Base-by-base conservation (phyloP, 2,329 filamentous ascomycete species). In the Cercospora canescens region DNA sequence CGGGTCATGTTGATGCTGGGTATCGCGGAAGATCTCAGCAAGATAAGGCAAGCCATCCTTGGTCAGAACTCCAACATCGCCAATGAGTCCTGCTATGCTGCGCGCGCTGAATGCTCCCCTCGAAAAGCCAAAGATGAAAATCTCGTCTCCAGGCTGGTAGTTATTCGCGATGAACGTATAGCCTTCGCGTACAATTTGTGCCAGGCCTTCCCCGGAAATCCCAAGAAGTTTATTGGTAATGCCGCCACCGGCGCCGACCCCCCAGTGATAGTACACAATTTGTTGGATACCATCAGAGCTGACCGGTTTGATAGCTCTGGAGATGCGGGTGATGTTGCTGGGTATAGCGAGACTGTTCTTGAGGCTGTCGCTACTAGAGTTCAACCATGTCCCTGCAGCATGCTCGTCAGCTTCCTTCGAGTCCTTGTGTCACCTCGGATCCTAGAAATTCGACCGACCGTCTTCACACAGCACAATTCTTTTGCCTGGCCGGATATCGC, bases 141-240 rank as follows among this genome's bases (percentile, higher is more conserved):
- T 81, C 68, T 83, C 79, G 61, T 84, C 85, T 62, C 84, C 84
- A 0, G 78, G 79, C n/a, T 79, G 75, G 69, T 82, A 86, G 73
- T 86, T 86, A 63, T 82, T 82, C n/a, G 81, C 79, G 1, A 86
- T 74, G 71, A 85, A 86, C 6, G 79, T 79, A 61, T 86, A 84
- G 0, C 77, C 81, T 73, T 83, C 80, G 12, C 82, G 76, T 3
- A 85, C 80, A 55, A 82, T 81, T 35, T 84, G 81, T 12, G 57
- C 58, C 28, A 66, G 50, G 54, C 67, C 67, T 34, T 67, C 58
- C 18, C 69, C 69, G 24, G 62, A 66, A 39, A 70, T 70, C 41
- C 69, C 69, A 30, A 61, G 62, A 37, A 84, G 60, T 57, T 79
- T 79, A 64, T 80, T 79, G 28, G 83, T 66, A 4, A 80, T 72